Conservation (phyloP, 768 basidiomycete species). For the Nidularia sp. region DNA sequence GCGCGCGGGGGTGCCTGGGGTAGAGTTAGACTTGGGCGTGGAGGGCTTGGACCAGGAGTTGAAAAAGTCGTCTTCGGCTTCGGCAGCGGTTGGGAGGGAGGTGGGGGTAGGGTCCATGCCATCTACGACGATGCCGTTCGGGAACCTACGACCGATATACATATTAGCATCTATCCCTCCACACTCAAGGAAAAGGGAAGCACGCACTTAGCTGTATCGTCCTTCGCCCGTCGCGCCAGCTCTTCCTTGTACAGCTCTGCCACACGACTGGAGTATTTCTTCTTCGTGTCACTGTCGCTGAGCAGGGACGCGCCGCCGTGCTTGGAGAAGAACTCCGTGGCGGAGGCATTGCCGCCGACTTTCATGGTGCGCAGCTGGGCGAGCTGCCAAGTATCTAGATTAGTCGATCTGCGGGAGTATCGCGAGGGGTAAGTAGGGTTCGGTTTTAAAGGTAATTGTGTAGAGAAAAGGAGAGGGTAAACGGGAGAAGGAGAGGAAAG, state of each 20-base stretch:
- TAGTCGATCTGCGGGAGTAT: constrained; percentile 70
- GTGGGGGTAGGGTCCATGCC: constrained; percentile 53
- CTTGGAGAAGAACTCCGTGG: constrained; percentile 85
- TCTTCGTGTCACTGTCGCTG: constrained; percentile 74
- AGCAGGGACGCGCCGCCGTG: constrained; percentile 76
- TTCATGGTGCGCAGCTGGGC: constrained; percentile 94
- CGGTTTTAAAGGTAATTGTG: too few relatives aligned
- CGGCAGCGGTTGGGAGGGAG: constrained; percentile 30
- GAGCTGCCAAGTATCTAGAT: constrained; percentile 92
- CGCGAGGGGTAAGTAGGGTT: neutral
- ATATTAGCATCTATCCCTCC: too few relatives aligned
- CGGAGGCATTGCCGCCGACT: constrained; percentile 86
- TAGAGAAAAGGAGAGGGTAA: too few relatives aligned
- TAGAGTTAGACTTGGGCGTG: constrained; percentile 44
- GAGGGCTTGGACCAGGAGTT: constrained; percentile 92
- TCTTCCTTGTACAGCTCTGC: constrained; percentile 94
- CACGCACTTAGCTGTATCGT: constrained; percentile 66
- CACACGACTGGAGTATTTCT: constrained; percentile 81
- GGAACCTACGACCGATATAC: constrained; percentile 47
- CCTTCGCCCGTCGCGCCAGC: constrained; percentile 71
- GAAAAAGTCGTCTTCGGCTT: constrained; percentile 90
- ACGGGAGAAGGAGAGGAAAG: too few relatives aligned
- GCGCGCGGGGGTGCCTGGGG: constrained; percentile 43
- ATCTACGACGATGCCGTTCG: constrained; percentile 75
- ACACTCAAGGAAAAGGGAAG: neutral